Percentiles rank a stretch among this genome's conserved stretches.
Evolutionary conservation across 768 basidiomycete genomes (phyloP).

Genomic region (Gyrodon lividus): DNA sequence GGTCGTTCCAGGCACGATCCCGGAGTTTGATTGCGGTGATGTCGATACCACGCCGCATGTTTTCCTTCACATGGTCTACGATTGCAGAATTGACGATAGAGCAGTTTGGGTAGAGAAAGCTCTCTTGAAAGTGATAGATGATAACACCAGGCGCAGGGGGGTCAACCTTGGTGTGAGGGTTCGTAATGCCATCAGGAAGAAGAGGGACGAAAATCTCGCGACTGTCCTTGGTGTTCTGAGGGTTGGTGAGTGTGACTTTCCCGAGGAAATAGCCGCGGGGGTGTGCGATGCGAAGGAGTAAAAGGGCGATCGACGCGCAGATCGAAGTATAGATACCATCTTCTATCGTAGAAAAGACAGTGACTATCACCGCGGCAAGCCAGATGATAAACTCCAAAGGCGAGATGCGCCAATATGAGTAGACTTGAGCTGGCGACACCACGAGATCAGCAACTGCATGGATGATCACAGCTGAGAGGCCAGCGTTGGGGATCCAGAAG

Average conservation of each 20-base stretch:
- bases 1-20: constrained; percentile 95
- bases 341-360: constrained; percentile 92
- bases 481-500: constrained; percentile 83
- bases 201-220: constrained; percentile 89
- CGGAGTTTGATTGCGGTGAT: constrained; percentile 56
- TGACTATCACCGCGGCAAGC: constrained; percentile 82
- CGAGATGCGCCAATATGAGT: constrained; percentile 89
- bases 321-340: constrained; percentile 90
- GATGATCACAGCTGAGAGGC: constrained; percentile 91
- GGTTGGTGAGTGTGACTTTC: constrained; percentile 59
- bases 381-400: constrained; percentile 93
- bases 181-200: constrained; percentile 54
- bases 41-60: constrained; percentile 77
- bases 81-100: constrained; percentile 67
- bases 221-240: constrained; percentile 31
- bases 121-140: constrained; percentile 91
- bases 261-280: constrained; percentile 93
- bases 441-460: constrained; percentile 90
- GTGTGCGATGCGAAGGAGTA: constrained; percentile 83
- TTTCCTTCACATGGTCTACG: constrained; percentile 76
- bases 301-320: constrained; percentile 69
- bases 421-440: constrained; percentile 77
- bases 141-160: constrained; percentile 85
- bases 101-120: constrained; percentile 82
- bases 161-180: constrained; percentile 67